Percentiles rank a stretch among this genome's conserved stretches.
These are phyloP conservation scores for Collybiopsis luxurians DNA, from an alignment of 768 basidiomycete species.

Conservation along the genomic window DNA sequence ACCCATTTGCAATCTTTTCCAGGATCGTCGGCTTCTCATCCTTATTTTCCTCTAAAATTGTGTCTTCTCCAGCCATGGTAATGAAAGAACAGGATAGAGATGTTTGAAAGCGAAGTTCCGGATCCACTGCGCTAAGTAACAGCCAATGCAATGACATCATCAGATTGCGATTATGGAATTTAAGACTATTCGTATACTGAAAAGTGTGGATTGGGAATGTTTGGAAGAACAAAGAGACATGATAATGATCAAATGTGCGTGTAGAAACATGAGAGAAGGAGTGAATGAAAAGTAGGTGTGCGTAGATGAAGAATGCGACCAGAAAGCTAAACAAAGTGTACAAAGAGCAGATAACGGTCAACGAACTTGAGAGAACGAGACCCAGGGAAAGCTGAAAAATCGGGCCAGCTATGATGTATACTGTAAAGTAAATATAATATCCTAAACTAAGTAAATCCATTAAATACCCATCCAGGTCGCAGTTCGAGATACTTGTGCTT, in stretches of 20 bases:
- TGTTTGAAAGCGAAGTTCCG: not conserved
- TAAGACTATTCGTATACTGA: not conserved
- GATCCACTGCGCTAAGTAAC: not conserved
- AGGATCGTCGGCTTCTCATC: conserved; percentile 35
- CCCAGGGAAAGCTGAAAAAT: not conserved
- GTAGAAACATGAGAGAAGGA: conserved; percentile 13
- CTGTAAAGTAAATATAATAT: not conserved
- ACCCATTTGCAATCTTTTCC: conserved; percentile 26
- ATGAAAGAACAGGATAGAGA: not conserved
- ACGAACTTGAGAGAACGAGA: not conserved
- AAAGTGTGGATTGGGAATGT: conserved; percentile 14
- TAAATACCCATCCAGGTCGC: conserved; percentile 74
- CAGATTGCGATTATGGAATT: not conserved
- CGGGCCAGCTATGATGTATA: no score
- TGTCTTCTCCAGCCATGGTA: not conserved
- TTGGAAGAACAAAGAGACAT: conserved; percentile 21
- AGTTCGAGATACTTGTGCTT: conserved; percentile 76
- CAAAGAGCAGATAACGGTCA: conserved; percentile 4
- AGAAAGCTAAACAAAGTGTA: conserved; percentile 6
- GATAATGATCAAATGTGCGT: conserved; percentile 6
- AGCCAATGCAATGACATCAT: conserved; percentile 1
- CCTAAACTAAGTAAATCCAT: conserved; percentile 48
- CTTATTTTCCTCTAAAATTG: conserved; percentile 29
- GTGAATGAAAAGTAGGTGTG: conserved; percentile 16
- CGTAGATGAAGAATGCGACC: conserved; percentile 13